Conservation (phyloP, 2,329 filamentous ascomycete species). For the Botryotinia convoluta region DNA sequence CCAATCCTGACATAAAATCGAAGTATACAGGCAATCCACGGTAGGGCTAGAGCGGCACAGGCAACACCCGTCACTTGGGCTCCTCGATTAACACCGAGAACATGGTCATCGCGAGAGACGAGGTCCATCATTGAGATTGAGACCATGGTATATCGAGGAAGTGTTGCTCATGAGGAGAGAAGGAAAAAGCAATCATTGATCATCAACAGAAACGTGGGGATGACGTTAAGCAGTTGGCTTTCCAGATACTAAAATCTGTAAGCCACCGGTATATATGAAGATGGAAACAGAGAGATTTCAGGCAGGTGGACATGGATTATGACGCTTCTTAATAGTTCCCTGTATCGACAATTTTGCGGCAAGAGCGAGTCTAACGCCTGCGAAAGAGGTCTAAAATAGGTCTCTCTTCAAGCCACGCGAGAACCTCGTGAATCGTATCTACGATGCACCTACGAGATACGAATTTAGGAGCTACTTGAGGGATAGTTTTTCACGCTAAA, state of each 20-base stretch:
- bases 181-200: not conserved
- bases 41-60: conserved; percentile 40
- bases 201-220: not conserved
- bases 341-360: not conserved
- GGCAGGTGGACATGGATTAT: not conserved
- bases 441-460: not conserved
- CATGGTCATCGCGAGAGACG: not conserved
- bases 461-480: not conserved
- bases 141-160: not conserved
- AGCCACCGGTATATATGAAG: not conserved
- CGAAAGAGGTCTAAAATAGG: not conserved
- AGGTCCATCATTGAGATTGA: not conserved
- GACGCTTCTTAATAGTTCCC: not conserved
- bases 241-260: not conserved
- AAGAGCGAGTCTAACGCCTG: conserved; percentile 3
- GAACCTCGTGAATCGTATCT: not conserved
- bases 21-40: conserved; percentile 36
- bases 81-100: conserved; percentile 25
- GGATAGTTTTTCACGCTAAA: not conserved
- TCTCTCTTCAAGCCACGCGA: not conserved
- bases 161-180: not conserved
- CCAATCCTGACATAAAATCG: conserved; percentile 35
- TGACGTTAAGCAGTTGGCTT: not conserved
- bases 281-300: not conserved
- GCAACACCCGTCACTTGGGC: conserved; percentile 36